Evolutionary conservation across 805 yeast species (phyloP), one percentile per base, ranked within the genome.

Genomic region (Metschnikowia koreensis): DNA sequence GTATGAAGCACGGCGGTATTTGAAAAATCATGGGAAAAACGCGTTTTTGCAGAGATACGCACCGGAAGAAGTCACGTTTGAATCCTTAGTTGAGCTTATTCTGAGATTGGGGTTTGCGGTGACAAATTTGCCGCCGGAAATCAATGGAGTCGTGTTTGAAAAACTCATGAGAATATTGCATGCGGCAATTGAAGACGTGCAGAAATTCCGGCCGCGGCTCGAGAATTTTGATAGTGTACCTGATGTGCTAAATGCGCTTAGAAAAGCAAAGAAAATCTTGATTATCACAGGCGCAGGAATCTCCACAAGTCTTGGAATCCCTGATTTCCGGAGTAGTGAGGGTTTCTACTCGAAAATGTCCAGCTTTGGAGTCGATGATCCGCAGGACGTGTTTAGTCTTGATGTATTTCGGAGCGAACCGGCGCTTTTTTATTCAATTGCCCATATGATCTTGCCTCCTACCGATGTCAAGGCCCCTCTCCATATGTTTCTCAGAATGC

Each of bases 221-320:
- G 74, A 78, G 2, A 66, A 74, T 48, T 81, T 87, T 57, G 68
- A 74, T 48, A 81, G 86, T 0, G 60, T 89, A 2, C 86, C 83
- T 10, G 82, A 84, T 53, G 81, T 86, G 1, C 67, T 81, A 1
- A 73, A 71, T 1, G 60, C 60, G 28, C 53, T 68, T 33, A 29
- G 34, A n/a, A 26, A 41, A 9, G 59, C 66, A 27, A 54, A 56
- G 41, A 84, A 81, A 39, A 77, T 91, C 10, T 62, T 92, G 52
- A 91, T 91, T 0, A 66, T 91, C 22, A 89, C 97, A 0, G 97
- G 97, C 13, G 97, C 97, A 0, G 97, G 97, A 26, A 89, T 91
- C 49, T 87, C 96, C 36, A 90, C 97, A 2, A 82, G 90, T 1
- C 70, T 90, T 48, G 97, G 97, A 7, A 91, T 90, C 49, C 97